These are phyloP conservation scores for Leavenworthia alabamica DNA, from an alignment of 345 rosid genomes.

Conservation along the genomic window DNA sequence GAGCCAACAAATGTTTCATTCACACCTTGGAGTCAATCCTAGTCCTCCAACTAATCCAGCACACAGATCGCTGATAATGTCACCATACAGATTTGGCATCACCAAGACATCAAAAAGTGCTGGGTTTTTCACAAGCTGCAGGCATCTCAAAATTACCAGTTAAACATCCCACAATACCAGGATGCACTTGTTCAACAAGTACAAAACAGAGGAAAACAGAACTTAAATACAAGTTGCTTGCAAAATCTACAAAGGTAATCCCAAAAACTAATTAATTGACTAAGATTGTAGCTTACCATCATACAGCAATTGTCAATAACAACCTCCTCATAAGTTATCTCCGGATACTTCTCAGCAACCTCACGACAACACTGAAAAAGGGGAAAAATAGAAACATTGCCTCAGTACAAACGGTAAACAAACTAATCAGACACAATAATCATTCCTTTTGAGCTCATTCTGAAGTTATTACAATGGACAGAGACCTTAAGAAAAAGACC, in stretches of 20 bases:
- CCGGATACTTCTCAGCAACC: conserved; percentile 97
- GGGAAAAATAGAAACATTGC: neutral
- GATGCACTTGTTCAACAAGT: neutral
- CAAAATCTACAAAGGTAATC: neutral
- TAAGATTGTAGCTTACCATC: conserved; percentile 57
- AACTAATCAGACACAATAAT: neutral
- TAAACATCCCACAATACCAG: neutral
- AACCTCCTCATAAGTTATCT: conserved; percentile 89
- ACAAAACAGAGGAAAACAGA: neutral
- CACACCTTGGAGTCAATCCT: conserved; percentile 99
- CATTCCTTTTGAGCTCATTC: neutral
- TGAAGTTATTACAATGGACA: neutral
- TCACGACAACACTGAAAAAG: conserved; percentile 91
- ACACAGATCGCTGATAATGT: conserved; percentile 95
- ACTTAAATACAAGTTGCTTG: neutral
- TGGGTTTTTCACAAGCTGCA: conserved; percentile 98
- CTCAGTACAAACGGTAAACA: neutral
- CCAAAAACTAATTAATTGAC: neutral
- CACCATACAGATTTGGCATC: conserved; percentile 99
- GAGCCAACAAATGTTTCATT: neutral
- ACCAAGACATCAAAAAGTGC: conserved; percentile 95
- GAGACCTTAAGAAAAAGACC: conserved; percentile 92
- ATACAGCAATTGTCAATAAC: conserved; percentile 99
- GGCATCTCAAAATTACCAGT: conserved; percentile 10
- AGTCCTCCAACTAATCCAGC: conserved; percentile 95